Evolutionary conservation across 225 moss, liverwort and hornwort species (phyloP).

Genomic region (Pseudisothecium myosuroides): DNA sequence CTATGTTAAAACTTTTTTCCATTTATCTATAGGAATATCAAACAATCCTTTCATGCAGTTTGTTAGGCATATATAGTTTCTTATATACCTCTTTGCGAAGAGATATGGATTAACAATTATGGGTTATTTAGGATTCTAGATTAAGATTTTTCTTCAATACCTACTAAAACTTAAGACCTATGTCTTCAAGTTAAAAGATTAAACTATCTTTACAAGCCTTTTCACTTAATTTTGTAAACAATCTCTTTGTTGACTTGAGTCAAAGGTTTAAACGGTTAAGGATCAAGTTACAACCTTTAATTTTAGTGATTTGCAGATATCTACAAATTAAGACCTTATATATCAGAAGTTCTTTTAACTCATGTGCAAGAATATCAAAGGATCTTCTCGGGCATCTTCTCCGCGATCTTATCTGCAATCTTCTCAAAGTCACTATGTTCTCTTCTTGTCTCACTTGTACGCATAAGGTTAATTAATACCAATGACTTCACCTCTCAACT

Average conservation of each 20-base stretch:
- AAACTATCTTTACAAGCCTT: fast-evolving
- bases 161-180: fast-evolving
- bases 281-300: not conserved
- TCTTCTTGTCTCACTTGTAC: too few species aligned
- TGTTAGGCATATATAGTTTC: not conserved
- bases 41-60: not conserved
- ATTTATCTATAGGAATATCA: not conserved
- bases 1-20: not conserved
- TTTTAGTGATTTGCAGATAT: not conserved
- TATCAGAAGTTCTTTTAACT: fast-evolving
- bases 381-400: not conserved
- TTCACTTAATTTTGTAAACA: fast-evolving
- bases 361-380: not conserved
- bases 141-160: not conserved
- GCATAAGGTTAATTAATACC: too few species aligned
- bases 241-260: not conserved
- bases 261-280: not conserved
- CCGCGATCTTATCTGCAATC: fast-evolving
- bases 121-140: too few species aligned
- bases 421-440: not conserved
- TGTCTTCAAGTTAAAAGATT: not conserved
- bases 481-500: too few species aligned
- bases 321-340: fast-evolving
- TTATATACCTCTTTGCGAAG: not conserved
- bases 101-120: too few species aligned